Base-by-base conservation (phyloP, 305 asterid genomes). In the Fraxinus baroniana region DNA sequence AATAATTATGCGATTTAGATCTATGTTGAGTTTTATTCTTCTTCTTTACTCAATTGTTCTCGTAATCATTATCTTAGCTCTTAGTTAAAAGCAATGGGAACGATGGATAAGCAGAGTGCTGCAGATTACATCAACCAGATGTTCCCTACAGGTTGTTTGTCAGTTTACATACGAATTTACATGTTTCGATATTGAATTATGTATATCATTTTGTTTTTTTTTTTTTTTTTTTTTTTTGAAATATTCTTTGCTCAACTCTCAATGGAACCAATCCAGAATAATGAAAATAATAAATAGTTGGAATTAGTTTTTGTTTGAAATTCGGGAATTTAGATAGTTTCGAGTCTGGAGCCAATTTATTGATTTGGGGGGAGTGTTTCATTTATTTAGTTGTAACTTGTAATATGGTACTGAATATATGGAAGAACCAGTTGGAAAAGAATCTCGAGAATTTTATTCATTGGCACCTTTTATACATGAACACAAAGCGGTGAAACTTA, bases 81-180 rank as follows among this genome's bases (percentile, higher is more conserved):
- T 78, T 77, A 84, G 64, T 84, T 79, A 76, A 82, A 62, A 81
- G 74, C 62, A 82, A 93, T 93, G 97, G 97, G 89, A 82, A 77
- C 90, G 64, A 83, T 90, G 66, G 97, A 90, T 83, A 94, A 95
- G 88, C 95, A 95, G 90, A 93, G 94, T 87, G 94, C 98, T 79
- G 73, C 94, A 91, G 99, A 95, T 89, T 95, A 93, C 90, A 95
- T 95, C 91, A 95, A 95, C 84, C 97, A 94, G 91, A 95, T 94
- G 98, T 95, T 95, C 80, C 98, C 99, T 44, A 93, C 98, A 87
- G 99, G 99, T 95, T 60, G 72, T n/a, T 4, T 74, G 9, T 76
- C 12, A 77, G 33, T 81, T 57, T 39, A 57, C 22, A 22, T 33
- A 7, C 49, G 37, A 26, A 68, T 24, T 68, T 28, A 24, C 36